Base-by-base conservation (phyloP, 345 rosid species). In the Sisymbrium altissimum region DNA sequence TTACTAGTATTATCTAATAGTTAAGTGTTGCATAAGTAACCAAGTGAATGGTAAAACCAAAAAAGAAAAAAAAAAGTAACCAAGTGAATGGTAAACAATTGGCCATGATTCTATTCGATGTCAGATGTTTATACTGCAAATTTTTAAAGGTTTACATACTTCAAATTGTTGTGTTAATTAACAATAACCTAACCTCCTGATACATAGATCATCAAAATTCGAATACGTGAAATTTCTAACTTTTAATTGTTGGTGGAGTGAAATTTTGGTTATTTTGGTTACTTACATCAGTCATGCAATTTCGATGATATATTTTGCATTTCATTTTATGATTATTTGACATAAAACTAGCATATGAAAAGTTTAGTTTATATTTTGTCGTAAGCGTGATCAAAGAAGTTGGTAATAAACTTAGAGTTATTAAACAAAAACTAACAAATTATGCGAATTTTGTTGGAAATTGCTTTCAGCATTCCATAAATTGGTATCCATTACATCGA, bases 391-490 rank as follows among this genome's bases (percentile, higher is more conserved):
- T 3, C 25, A 23, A n/a, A n/a, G n/a, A n/a, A n/a, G n/a, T n/a
- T n/a, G n/a, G n/a, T n/a, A n/a, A n/a, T n/a, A n/a, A n/a, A n/a
- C n/a, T n/a, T n/a, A n/a, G n/a, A n/a, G n/a, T n/a, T n/a, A n/a
- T n/a, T n/a, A n/a, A n/a, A n/a, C n/a, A n/a, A n/a, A n/a, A n/a
- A n/a, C n/a, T n/a, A n/a, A n/a, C n/a, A n/a, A n/a, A n/a, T n/a
- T n/a, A n/a, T n/a, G 57, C 14, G 6, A 35, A 35, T n/a, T 30
- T 55, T 55, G 29, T 52, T 46, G 59, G 63, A 27, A 67, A 74
- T 1, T 57, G 27, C 43, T 36, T 48, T 17, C 17, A 50, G 39
- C 40, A 50, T 58, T 59, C 25, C 63, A 40, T 48, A 4, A 27
- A 57, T 36, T 2, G 50, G 7, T 17, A 23, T 36, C 14, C 52